Evolutionary conservation across 805 yeast species (phyloP), one percentile per base, ranked within the genome.

Genomic region (Starmerella ratchasimensis): DNA sequence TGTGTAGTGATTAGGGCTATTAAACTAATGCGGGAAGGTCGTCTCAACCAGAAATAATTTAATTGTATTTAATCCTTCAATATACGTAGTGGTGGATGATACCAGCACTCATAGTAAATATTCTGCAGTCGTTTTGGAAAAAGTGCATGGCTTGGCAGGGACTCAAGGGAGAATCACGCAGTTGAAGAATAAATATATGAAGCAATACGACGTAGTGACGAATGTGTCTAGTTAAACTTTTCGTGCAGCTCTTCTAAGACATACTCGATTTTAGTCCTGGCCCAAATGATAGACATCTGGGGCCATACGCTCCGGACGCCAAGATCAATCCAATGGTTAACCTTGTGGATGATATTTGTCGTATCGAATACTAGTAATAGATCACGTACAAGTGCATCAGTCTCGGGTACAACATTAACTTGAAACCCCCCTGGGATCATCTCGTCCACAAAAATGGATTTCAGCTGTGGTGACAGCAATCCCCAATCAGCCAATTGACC

Each of bases 271-370:
- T 86, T 74, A 51, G 95, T 81, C 33, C 98, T 64, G 1, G 94
- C 79, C 74, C 84, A 76, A 22, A 90, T 64, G 26, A 84, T 62
- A 0, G 94, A 82, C 43, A 82, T 65, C 36, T 82, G 70, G 1
- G 94, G 93, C 97, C 97, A 90, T 1, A 84, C 83, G 31, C 94
- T 79, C 45, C 79, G 65, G 56, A 88, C 96, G 4, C 98, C 98
- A 23, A 86, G 82, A 36, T 70, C 62, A 11, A 84, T 74, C 93
- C 96, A 88, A 53, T 83, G 82, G 4, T 83, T 79, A 17, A 84
- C 77, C 55, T 82, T 84, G 41, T 73, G 78, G 52, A 63, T 57
- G 19, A 74, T 66, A 48, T 77, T 68, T 49, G 76, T 76, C 3
- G 80, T 77, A 53, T 83, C 94, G 51, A 83, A 71, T 0, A 84